Evolutionary conservation across 1,284 basidiomycete genomes (phyloP).

Genomic region (Lignosus rhinocerotis): DNA sequence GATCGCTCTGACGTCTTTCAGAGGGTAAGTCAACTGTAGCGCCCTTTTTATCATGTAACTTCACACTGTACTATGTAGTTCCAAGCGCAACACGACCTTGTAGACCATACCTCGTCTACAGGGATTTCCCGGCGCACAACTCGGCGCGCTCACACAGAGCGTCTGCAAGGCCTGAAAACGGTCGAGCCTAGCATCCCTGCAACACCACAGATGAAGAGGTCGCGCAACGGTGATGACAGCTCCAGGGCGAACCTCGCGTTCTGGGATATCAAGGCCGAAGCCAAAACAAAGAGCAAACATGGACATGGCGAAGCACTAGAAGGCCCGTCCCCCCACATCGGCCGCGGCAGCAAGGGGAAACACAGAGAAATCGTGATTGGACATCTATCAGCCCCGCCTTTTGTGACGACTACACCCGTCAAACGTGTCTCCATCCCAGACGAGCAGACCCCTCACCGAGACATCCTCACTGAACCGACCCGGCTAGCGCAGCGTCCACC

Average conservation of each 20-base stretch:
- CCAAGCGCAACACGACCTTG: slow-evolving; percentile 62
- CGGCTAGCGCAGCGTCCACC: slow-evolving; percentile 17
- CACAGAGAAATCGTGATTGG: slow-evolving; percentile 1
- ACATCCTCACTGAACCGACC: background rate
- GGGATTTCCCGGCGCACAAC: slow-evolving; percentile 59
- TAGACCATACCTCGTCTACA: slow-evolving; percentile 47
- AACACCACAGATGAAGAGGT: slow-evolving; percentile 12
- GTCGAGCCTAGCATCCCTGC: slow-evolving; percentile 8
- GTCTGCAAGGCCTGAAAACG: slow-evolving; percentile 26
- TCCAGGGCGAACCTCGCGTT: slow-evolving; percentile 17
- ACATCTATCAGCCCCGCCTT: background rate
- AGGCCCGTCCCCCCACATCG: background rate
- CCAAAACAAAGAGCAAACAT: slow-evolving; percentile 32
- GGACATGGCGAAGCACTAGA: background rate
- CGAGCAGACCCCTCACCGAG: background rate
- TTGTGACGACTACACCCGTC: background rate
- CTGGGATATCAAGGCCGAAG: slow-evolving; percentile 30
- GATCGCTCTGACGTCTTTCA: slow-evolving; percentile 76
- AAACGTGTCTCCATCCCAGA: background rate
- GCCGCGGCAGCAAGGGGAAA: slow-evolving; percentile 10
- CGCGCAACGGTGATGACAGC: slow-evolving; percentile 6
- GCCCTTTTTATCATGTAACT: slow-evolving; percentile 4
- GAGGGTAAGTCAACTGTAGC: slow-evolving; percentile 48
- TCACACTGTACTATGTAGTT: slow-evolving; percentile 45
- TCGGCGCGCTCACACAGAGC: slow-evolving; percentile 59